phyloP scores from a whole-genome alignment of 441 rosid species.

The Populus trichocarpa region DNA sequence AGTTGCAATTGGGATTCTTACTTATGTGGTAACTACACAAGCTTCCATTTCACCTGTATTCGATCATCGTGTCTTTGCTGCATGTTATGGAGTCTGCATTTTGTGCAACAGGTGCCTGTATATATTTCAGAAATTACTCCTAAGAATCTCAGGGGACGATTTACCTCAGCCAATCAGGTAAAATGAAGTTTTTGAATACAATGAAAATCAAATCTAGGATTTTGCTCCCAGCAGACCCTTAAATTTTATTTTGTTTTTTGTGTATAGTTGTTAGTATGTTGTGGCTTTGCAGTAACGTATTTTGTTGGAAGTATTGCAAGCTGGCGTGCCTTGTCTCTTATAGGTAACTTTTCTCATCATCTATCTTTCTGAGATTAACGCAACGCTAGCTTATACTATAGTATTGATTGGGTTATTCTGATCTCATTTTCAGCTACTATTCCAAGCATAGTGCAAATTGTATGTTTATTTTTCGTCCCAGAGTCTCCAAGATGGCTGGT shows the following conservation, averaged over 20 bases:
- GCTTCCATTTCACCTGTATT: not conserved
- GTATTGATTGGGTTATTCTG: not conserved
- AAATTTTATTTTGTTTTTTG: not conserved
- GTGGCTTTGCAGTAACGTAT: not conserved
- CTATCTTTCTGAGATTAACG: not conserved
- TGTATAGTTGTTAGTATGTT: not conserved
- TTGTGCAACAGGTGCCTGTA: not conserved
- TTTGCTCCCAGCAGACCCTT: not conserved
- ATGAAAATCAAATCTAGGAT: not conserved
- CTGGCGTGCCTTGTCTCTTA: not conserved
- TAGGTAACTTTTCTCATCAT: not conserved
- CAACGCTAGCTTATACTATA: not conserved
- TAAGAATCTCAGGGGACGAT: not conserved
- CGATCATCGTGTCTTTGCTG: not conserved
- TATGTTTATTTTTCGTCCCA: not conserved
- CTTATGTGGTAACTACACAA: not conserved
- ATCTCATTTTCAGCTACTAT: not conserved
- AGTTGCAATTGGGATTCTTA: not conserved
- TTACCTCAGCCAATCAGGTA: not conserved
- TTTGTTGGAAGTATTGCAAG: not conserved
- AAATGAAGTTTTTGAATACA: not conserved
- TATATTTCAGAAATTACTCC: not conserved
- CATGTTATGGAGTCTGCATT: not conserved
- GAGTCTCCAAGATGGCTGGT: slow-evolving; percentile 5
- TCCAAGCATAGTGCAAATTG: not conserved